Evolutionary conservation across 1,139 yeast species (phyloP).

Genomic region (Pichia sp.): DNA sequence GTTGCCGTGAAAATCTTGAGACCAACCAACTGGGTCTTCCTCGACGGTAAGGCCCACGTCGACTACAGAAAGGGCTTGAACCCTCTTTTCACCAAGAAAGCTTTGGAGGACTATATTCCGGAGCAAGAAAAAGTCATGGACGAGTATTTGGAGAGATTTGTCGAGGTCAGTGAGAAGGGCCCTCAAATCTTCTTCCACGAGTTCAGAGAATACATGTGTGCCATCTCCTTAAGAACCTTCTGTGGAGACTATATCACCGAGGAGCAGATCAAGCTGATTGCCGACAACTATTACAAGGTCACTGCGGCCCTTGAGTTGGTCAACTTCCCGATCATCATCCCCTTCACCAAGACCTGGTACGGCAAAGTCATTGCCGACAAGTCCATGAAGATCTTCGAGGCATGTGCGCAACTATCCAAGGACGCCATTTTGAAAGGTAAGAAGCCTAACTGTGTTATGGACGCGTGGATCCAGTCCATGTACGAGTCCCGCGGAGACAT

Average conservation of each 20-base stretch:
- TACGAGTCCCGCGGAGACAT: slow-evolving; percentile 45
- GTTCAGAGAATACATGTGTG: slow-evolving; percentile 94
- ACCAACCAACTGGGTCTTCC: slow-evolving; percentile 95
- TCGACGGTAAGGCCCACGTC: slow-evolving; percentile 91
- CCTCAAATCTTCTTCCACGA: slow-evolving; percentile 82
- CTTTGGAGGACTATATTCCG: slow-evolving; percentile 79
- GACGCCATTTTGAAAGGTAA: slow-evolving; percentile 69
- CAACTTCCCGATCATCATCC: slow-evolving; percentile 92
- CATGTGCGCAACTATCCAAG: slow-evolving; percentile 84
- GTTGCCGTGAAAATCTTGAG: slow-evolving; percentile 89
- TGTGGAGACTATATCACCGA: slow-evolving; percentile 94
- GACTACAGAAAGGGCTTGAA: slow-evolving; percentile 90
- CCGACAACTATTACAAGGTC: slow-evolving; percentile 85
- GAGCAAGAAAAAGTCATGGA: slow-evolving; percentile 81
- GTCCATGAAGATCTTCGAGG: slow-evolving; percentile 86
- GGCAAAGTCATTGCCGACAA: slow-evolving; percentile 90
- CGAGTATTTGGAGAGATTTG: slow-evolving; percentile 64
- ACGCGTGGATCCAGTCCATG: slow-evolving; percentile 89
- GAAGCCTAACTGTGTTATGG: slow-evolving; percentile 83
- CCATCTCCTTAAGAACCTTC: slow-evolving; percentile 84
- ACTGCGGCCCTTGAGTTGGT: slow-evolving; percentile 96
- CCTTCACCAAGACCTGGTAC: slow-evolving; percentile 96
- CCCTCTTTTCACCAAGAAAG: slow-evolving; percentile 80
- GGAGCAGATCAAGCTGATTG: slow-evolving; percentile 77
- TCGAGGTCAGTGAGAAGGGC: slow-evolving; percentile 48